Evolutionary conservation across 805 yeast species (phyloP), one percentile per base, ranked within the genome.

Genomic region (Kodamaea lidongshanica): DNA sequence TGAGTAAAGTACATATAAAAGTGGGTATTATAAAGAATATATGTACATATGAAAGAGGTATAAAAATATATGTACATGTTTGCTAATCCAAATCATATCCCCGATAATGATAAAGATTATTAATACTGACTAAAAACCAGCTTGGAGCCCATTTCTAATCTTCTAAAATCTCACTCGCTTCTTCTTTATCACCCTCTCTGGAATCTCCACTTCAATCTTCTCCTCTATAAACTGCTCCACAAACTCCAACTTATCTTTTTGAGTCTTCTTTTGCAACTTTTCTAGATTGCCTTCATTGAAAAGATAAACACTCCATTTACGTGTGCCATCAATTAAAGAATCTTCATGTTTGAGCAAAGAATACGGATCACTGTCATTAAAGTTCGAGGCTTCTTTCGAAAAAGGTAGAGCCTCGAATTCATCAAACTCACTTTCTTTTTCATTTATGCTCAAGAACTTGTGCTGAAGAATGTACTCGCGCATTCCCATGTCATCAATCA

Each of bases 401-500:
- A 13, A 12, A 7, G 61, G 39, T 0, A 48, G 42, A 0, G 68
- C 55, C 6, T 38, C 28, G 29, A 68, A 58, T 2, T 58, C 57
- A 16, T 55, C 46, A 40, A 53, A 67, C 40, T 67, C 73, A 4
- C 18, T 10, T 33, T 55, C 60, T n/a, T 33, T 26, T 6, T 40
- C 28, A 2, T 42, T 41, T 7, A 48, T 45, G 13, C 49, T 55
- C 32, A 76, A 45, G 41, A 77, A 77, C 16, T 61, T 52, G 41
- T 73, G 76, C 30, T 56, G 50, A 40, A 72, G 55, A 11, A 77
- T 67, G 40, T 61, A 76, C 11, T 74, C 63, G 41, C 71, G 76
- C 64, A 77, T 76, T 7, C 73, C 77, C 0, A 52, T 44, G 56
- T 77, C 77, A 42, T 77, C 83, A 26, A 75, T 74, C 25, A 75